Conservation (phyloP, 805 yeast genomes). For the Metschnikowia proteae region DNA sequence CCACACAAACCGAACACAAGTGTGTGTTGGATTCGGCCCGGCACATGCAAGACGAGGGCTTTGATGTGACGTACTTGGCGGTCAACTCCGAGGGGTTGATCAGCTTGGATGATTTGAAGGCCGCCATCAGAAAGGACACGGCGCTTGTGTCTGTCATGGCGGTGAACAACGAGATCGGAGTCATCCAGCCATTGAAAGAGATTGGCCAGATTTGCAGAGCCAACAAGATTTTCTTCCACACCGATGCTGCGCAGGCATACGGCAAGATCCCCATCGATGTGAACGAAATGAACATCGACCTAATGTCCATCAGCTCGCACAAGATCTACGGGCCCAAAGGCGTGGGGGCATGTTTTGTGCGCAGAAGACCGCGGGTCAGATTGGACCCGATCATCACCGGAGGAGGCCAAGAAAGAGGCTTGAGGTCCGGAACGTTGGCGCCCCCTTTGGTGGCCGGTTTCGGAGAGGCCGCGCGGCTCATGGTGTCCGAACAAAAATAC, state of each 20-base stretch:
- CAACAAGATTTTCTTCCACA: constrained; percentile 91
- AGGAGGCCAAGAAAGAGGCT: constrained; percentile 98
- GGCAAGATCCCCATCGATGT: constrained; percentile 94
- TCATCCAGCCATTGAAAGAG: constrained; percentile 91
- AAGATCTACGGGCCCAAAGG: constrained; percentile 98
- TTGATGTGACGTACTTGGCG: constrained; percentile 89
- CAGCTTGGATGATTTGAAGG: constrained; percentile 70
- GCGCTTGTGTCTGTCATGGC: constrained; percentile 91
- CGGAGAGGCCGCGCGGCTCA: constrained; percentile 94
- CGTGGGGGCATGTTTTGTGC: constrained; percentile 88
- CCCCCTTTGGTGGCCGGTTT: constrained; percentile 96
- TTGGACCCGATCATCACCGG: constrained; percentile 92
- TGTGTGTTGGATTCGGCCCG: constrained; percentile 98
- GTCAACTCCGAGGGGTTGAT: constrained; percentile 80
- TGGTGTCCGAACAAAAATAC: constrained; percentile 65
- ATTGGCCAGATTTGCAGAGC: constrained; percentile 85
- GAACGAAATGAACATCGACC: constrained; percentile 86
- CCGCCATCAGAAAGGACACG: constrained; percentile 86
- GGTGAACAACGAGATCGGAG: constrained; percentile 97
- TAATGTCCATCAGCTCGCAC: constrained; percentile 92
- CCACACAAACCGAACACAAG: constrained; percentile 96
- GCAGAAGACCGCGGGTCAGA: constrained; percentile 98
- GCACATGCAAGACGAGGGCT: constrained; percentile 93
- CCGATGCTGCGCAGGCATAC: constrained; percentile 96
- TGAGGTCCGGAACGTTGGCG: constrained; percentile 94